Base-by-base conservation (phyloP, 371 early-diverging fungal genomes). In the Apophysomyces sp. region DNA sequence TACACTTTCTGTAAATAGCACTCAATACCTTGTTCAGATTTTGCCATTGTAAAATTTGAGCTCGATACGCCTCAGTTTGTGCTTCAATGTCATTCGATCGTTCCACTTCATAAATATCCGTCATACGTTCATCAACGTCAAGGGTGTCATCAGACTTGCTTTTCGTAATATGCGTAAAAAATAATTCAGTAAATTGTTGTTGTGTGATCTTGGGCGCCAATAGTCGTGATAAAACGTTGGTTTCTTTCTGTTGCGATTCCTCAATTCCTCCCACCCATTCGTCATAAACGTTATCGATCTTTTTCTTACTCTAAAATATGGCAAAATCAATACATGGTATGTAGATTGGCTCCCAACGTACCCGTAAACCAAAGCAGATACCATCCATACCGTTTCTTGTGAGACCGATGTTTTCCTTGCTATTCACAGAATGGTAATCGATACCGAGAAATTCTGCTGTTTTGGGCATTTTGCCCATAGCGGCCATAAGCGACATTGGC, bases 401-500 rank as follows among this genome's bases (percentile, higher is more conserved):
- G 52, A 68, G 44, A 15, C 78, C 74, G 57, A 68, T 30, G 28
- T 68, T 69, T 21, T 68, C 65, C 3, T 52, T 57, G n/a, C 30
- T 52, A 16, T 52, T 24, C n/a, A 28, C 18, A 29, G 7, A 27
- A 4, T 55, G 52, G 4, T 27, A 31, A 12, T 62, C 61, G 24
- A 78, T 66, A 18, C 75, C 77, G 62, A 82, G 65, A 58, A 82
- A 83, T 2, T 72, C 73, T 1, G 78, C 78, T n/a, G 84, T 82
- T 1, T 71, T 58, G 40, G 74, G 79, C 85, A 87, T 84, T 30
- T 73, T 80, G 31, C 87, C 86, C 76, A 91, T 76, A 16, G 89
- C 90, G 0, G 86, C 76, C 73, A 89, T 66, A 28, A 91, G 74
- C 4, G 90, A 86, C 65, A 89, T 78, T 27, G 87, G 85, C 27